Evolutionary conservation across 148 eudicot species (phyloP).

Genomic region (Selenicereus undatus): DNA sequence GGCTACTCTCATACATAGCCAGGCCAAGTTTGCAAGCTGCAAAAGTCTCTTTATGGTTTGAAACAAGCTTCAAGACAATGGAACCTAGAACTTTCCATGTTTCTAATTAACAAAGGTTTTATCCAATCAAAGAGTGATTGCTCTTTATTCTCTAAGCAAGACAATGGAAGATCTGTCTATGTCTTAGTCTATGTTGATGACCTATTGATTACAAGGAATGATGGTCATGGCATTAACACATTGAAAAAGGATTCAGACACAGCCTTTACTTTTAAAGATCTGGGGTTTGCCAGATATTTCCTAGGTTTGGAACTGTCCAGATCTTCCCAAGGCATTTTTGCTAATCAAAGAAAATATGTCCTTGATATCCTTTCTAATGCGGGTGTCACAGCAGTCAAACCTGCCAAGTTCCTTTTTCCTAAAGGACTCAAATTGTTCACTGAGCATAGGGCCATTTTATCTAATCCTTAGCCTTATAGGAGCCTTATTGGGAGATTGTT

Average conservation of each 20-base stretch:
- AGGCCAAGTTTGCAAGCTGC: too few relatives aligned
- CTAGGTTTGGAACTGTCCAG: neutral
- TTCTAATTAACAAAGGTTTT: neutral
- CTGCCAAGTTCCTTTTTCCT: too few relatives aligned
- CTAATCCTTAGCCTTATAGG: too few relatives aligned
- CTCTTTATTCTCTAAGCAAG: neutral
- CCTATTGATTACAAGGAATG: neutral
- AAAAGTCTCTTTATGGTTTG: neutral
- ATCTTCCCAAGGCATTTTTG: neutral
- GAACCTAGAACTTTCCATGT: neutral
- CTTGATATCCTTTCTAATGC: neutral
- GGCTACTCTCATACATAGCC: neutral
- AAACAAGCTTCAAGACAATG: conserved; percentile 1
- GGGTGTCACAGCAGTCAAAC: neutral
- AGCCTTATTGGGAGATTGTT: too few relatives aligned
- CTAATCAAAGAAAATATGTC: neutral
- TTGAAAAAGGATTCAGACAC: neutral
- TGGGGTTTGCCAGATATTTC: neutral
- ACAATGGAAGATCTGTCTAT: rapidly evolving
- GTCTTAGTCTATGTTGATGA: conserved; percentile 6
- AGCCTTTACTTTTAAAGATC: neutral
- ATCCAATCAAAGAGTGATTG: neutral
- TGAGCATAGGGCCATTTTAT: too few relatives aligned
- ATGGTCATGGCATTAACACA: rapidly evolving
- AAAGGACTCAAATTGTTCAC: too few relatives aligned